These are phyloP conservation scores for Crotalaria pallida DNA, from an alignment of 306 rosid species.

Conservation along the genomic window DNA sequence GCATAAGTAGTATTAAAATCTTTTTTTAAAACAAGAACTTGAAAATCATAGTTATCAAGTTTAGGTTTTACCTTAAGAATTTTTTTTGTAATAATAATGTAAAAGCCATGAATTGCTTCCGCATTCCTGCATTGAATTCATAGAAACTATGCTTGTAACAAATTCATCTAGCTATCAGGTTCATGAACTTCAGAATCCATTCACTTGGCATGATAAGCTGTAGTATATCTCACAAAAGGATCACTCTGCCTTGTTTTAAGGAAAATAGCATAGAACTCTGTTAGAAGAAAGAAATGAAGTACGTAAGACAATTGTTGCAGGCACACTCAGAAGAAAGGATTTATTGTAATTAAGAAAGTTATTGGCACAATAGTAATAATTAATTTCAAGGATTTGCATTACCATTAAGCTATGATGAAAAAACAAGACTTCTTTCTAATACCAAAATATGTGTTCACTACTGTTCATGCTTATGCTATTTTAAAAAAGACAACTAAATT, in stretches of 20 bases:
- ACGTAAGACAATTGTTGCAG: too few species aligned
- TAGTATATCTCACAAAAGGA: not conserved
- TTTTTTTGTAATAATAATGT: too few species aligned
- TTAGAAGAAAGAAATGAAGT: too few species aligned
- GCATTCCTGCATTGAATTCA: too few species aligned
- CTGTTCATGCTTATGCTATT: not conserved
- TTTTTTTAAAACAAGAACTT: too few species aligned
- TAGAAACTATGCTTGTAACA: too few species aligned
- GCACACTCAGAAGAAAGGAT: not conserved
- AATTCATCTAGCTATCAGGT: not conserved
- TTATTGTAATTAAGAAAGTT: not conserved
- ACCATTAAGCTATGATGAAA: not conserved
- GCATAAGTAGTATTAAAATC: not conserved
- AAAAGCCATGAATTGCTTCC: too few species aligned
- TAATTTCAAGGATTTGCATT: not conserved
- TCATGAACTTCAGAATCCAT: not conserved
- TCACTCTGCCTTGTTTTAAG: not conserved
- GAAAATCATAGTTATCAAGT: too few species aligned
- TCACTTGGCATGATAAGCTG: not conserved
- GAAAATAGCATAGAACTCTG: not conserved
- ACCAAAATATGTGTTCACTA: not conserved
- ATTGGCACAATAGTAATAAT: not conserved
- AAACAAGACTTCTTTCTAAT: not conserved
- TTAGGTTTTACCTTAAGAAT: too few species aligned
- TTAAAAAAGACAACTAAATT: not conserved